These are phyloP conservation scores for Inonotus hispidus DNA, from an alignment of 1,284 basidiomycete species.

Conservation along the genomic window DNA sequence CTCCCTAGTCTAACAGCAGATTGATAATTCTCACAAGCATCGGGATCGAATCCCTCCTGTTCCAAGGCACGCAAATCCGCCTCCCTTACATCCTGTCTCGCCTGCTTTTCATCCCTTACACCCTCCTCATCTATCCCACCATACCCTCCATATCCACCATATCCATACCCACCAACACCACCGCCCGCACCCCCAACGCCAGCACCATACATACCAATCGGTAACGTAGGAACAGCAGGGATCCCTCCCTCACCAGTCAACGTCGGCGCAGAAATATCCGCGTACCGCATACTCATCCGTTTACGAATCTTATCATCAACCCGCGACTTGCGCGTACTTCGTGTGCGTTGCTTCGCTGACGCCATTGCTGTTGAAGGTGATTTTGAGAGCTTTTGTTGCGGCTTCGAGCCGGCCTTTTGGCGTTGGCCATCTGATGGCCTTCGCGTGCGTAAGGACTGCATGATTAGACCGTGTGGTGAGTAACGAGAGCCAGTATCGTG, in stretches of 20 bases:
- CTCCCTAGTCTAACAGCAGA: neutral
- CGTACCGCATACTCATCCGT: conserved; percentile 88
- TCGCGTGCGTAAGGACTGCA: conserved; percentile 64
- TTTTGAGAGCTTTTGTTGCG: conserved; percentile 31
- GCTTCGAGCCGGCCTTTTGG: conserved; percentile 26
- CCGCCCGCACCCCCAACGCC: conserved; percentile 23
- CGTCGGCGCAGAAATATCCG: conserved; percentile 67
- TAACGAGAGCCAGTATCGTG: too few relatives aligned
- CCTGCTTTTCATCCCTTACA: conserved; percentile 35
- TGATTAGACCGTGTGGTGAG: conserved; percentile 23
- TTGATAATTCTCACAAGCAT: conserved; percentile 56
- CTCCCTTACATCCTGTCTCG: conserved; percentile 40
- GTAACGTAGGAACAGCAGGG: conserved; percentile 56
- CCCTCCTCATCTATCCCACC: conserved; percentile 38
- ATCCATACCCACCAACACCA: conserved; percentile 24
- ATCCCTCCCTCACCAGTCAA: conserved; percentile 35
- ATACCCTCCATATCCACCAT: conserved; percentile 12
- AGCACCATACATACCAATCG: conserved; percentile 33
- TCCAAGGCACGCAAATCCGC: conserved; percentile 64
- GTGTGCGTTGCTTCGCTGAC: conserved; percentile 24
- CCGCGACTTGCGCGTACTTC: conserved; percentile 53
- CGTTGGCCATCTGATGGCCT: conserved; percentile 42
- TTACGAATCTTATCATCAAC: conserved; percentile 93
- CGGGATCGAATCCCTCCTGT: conserved; percentile 74
- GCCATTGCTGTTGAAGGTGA: conserved; percentile 37